These are phyloP conservation scores for Raddia guianensis DNA, from an alignment of 176 grass and related monocot genomes.

Conservation along the genomic window DNA sequence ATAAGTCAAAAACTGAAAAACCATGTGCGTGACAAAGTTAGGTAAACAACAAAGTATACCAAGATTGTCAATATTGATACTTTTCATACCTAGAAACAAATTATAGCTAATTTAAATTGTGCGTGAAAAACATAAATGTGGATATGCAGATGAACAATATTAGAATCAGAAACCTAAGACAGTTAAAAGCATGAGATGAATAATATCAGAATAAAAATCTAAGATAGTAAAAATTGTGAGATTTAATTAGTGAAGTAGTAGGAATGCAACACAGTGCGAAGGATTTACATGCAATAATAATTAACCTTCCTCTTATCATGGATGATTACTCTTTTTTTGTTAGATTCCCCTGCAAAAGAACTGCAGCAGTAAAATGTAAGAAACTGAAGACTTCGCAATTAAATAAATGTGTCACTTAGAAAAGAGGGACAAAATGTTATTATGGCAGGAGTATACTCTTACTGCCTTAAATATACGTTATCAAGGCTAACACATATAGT, in stretches of 20 bases:
- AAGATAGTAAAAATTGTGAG: slow-evolving; percentile 25
- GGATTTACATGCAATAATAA: too few species aligned
- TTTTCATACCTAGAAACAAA: slow-evolving; percentile 4
- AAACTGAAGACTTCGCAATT: too few species aligned
- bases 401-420: too few species aligned
- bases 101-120: slow-evolving; percentile 6
- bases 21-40: background rate
- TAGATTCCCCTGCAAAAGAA: too few species aligned
- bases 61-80: background rate
- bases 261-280: too few species aligned
- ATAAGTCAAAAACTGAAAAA: slow-evolving; percentile 11
- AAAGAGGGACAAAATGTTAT: too few species aligned
- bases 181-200: background rate
- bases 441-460: too few species aligned
- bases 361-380: too few species aligned
- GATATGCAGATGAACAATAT: slow-evolving; percentile 14
- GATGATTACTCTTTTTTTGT: too few species aligned
- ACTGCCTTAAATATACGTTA: too few species aligned
- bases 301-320: too few species aligned
- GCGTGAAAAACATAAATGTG: background rate
- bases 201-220: background rate
- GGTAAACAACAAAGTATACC: background rate
- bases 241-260: slow-evolving; percentile 33
- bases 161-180: background rate
- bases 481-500: too few species aligned